Evolutionary conservation across 371 early-diverging fungal species (phyloP).

Genomic region (Apophysomyces trapeziformis): DNA sequence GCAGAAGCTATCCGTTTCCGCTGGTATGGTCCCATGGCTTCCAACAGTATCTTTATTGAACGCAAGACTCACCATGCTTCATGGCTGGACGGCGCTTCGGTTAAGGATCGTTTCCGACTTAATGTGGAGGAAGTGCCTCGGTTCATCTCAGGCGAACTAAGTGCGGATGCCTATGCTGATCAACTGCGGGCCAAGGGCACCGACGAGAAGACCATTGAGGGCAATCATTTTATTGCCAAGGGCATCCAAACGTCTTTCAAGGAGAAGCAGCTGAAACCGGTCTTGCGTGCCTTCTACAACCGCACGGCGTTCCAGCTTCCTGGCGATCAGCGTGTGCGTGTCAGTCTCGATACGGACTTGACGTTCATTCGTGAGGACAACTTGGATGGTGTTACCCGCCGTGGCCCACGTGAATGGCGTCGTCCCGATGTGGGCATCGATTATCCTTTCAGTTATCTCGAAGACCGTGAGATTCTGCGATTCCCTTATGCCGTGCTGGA

Average conservation of each 20-base stretch:
- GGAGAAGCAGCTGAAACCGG: slow-evolving; percentile 76
- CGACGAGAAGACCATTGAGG: slow-evolving; percentile 69
- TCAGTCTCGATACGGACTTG: slow-evolving; percentile 95
- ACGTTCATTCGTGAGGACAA: slow-evolving; percentile 91
- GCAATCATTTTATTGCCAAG: slow-evolving; percentile 67
- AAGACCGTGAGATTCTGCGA: slow-evolving; percentile 63
- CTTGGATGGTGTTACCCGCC: slow-evolving; percentile 47
- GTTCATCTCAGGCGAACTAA: slow-evolving; percentile 76
- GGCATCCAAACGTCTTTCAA: slow-evolving; percentile 78
- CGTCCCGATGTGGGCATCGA: slow-evolving; percentile 88
- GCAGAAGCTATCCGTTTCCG: slow-evolving; percentile 89
- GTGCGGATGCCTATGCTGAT: slow-evolving; percentile 85
- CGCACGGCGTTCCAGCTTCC: slow-evolving; percentile 98
- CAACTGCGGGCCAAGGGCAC: slow-evolving; percentile 73
- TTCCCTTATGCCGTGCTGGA: slow-evolving; percentile 56
- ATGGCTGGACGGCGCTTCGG: slow-evolving; percentile 94
- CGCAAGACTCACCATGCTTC: slow-evolving; percentile 89
- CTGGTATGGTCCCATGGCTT: slow-evolving; percentile 73
- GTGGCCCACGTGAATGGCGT: slow-evolving; percentile 84
- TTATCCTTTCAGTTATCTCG: slow-evolving; percentile 85
- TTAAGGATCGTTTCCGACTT: slow-evolving; percentile 57
- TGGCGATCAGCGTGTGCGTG: slow-evolving; percentile 90
- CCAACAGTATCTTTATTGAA: slow-evolving; percentile 85
- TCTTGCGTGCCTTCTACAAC: slow-evolving; percentile 91
- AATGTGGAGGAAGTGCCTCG: slow-evolving; percentile 45